Evolutionary conservation across 306 rosid genomes (phyloP).

Genomic region (Geum urbanum): DNA sequence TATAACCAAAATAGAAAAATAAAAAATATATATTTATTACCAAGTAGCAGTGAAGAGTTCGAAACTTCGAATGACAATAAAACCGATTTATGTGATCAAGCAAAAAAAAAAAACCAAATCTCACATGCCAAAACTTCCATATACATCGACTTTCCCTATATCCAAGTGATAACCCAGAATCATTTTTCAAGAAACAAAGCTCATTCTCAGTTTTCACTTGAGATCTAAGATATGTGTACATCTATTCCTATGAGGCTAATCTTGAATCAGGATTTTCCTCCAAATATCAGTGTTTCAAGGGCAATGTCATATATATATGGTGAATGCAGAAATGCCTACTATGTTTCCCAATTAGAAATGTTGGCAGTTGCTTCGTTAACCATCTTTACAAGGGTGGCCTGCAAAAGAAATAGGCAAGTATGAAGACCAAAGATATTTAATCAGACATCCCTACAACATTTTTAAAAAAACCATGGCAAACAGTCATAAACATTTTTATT

Average conservation of each 20-base stretch:
- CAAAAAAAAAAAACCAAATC: too few species aligned
- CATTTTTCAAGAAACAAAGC: neutral
- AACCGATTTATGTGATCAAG: too few species aligned
- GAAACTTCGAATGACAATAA: too few species aligned
- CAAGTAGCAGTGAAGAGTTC: too few species aligned
- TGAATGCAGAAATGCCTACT: slow-evolving; percentile 22
- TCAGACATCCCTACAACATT: neutral
- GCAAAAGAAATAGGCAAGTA: slow-evolving; percentile 26
- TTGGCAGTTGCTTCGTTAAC: slow-evolving; percentile 85
- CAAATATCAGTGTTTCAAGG: neutral
- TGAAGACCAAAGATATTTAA: neutral
- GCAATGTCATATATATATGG: neutral
- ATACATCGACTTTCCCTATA: neutral
- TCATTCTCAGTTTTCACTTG: neutral
- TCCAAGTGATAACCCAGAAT: neutral
- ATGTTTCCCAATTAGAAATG: slow-evolving; percentile 66
- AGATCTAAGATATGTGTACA: slow-evolving; percentile 16
- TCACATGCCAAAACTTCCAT: neutral
- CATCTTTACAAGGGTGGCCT: slow-evolving; percentile 86
- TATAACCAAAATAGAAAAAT: too few species aligned
- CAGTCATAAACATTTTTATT: too few species aligned
- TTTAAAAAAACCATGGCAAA: too few species aligned
- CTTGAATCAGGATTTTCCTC: neutral
- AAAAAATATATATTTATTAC: too few species aligned
- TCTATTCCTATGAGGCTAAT: neutral